Evolutionary conservation across 306 rosid genomes (phyloP), one percentile per base, ranked within the genome.

Genomic region (Acacia melanoxylon): DNA sequence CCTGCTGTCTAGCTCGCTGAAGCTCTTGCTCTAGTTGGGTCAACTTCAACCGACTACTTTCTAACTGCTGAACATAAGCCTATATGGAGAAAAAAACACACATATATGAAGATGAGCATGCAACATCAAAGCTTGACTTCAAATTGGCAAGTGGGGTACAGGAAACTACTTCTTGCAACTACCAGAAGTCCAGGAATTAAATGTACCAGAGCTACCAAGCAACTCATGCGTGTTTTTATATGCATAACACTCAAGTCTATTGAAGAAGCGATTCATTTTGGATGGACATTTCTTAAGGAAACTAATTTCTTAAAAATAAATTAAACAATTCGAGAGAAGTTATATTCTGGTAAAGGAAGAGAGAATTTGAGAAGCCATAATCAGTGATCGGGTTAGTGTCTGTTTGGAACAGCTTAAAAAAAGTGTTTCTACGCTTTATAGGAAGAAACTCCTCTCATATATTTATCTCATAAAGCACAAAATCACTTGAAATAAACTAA

Each of bases 21-120:
- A 93, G 98, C 91, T 93, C 98, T 84, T 93, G 98, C 89, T 93
- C 98, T 42, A 93, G 84, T 79, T 91, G 96, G 65, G 93, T 91
- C 70, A 93, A 80, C 86, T 93, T 93, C 86, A 93, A 84, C 31
- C 98, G 92, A 86, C 98, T 91, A 84, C 91, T 91, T 87, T 93
- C 98, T 79, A 93, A 79, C 71, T 93, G 98, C 86, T 93, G 98
- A 62, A 93, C 98, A 83, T 93, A 91, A 22, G 96, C 98, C 98
- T 93, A 81, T 70, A 86, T 8, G 41, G 19, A 31, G 35, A 8
- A 66, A 72, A 52, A 56, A 56, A 66, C 63, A 25, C 33, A 65
- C 41, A 3, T 19, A 25, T n/a, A 42, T 14, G 59, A 25, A 22
- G 46, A 70, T 48, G 35, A 49, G 56, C 33, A 29, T 46, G 11